Evolutionary conservation across 208 protist genomes (phyloP).

Genomic region (Leishmania braziliensis): DNA sequence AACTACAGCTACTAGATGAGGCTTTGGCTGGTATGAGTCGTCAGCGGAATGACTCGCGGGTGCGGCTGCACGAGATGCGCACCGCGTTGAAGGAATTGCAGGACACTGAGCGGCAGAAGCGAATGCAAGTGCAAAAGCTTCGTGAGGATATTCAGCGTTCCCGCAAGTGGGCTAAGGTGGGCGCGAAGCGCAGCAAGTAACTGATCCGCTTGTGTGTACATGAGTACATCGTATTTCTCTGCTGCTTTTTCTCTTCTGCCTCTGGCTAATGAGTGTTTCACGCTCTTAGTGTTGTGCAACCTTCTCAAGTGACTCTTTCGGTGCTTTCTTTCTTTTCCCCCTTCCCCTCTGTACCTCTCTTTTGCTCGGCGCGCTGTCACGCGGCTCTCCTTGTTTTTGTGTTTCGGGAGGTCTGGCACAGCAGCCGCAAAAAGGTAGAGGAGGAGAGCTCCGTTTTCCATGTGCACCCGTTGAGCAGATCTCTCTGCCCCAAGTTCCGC

Average conservation of each 20-base stretch:
- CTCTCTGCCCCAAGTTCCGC: not conserved
- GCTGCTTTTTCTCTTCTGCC: not conserved
- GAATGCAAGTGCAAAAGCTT: slow-evolving; percentile 41
- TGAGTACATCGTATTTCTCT: not conserved
- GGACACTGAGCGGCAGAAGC: slow-evolving; percentile 37
- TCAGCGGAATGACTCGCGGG: slow-evolving; percentile 22
- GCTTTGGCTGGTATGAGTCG: slow-evolving; percentile 30
- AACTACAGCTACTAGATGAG: slow-evolving; percentile 39
- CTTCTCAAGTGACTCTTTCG: not conserved
- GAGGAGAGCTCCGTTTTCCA: not conserved
- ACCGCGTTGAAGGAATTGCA: slow-evolving; percentile 35
- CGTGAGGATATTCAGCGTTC: slow-evolving; percentile 32
- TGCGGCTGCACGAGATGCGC: slow-evolving; percentile 27
- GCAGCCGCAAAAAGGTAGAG: not conserved
- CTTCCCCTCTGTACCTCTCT: no score
- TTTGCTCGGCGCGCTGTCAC: not conserved
- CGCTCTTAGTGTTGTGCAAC: not conserved
- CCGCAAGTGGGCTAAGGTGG: slow-evolving; percentile 12
- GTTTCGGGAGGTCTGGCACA: not conserved
- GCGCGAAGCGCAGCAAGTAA: slow-evolving; percentile 17
- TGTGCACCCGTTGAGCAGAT: not conserved
- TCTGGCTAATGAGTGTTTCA: not conserved
- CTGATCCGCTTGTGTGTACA: not conserved
- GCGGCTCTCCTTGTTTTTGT: not conserved
- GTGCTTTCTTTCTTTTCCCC: not conserved